Percentiles rank a stretch among this genome's conserved stretches.
These are phyloP conservation scores for Sechiopsis laciniata DNA, from an alignment of 306 rosid genomes.

Conservation along the genomic window DNA sequence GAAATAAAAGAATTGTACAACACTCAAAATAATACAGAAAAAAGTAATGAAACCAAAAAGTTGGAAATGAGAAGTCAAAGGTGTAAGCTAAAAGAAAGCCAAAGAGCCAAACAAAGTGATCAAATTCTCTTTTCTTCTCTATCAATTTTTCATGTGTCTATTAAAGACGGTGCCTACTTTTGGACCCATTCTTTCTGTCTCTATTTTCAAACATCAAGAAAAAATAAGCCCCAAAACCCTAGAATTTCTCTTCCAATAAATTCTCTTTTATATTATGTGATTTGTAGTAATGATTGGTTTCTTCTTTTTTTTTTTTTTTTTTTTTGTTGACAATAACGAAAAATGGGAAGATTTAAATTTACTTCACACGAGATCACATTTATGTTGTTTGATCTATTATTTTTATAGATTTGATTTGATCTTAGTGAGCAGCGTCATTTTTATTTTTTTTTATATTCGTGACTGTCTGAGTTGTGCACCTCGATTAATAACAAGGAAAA, in stretches of 20 bases:
- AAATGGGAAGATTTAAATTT: too few species aligned
- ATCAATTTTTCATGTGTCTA: slow-evolving; percentile 41
- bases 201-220: slow-evolving; percentile 3
- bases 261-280: background rate
- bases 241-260: background rate
- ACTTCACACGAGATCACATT: too few species aligned
- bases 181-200: slow-evolving; percentile 43
- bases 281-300: too few species aligned
- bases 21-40: background rate
- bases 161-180: slow-evolving; percentile 85
- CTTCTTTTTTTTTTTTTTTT: too few species aligned
- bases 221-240: background rate
- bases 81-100: background rate
- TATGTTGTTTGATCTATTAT: too few species aligned
- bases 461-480: too few species aligned
- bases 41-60: background rate
- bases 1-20: background rate
- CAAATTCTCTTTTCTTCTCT: background rate
- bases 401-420: too few species aligned
- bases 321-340: too few species aligned
- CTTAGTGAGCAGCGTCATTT: too few species aligned
- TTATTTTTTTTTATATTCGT: too few species aligned
- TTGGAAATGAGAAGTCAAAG: slow-evolving; percentile 12
- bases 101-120: background rate
- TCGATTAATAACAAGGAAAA: too few species aligned